Conservation (phyloP, 2,329 filamentous ascomycete species). For the Fusarium stilboides region DNA sequence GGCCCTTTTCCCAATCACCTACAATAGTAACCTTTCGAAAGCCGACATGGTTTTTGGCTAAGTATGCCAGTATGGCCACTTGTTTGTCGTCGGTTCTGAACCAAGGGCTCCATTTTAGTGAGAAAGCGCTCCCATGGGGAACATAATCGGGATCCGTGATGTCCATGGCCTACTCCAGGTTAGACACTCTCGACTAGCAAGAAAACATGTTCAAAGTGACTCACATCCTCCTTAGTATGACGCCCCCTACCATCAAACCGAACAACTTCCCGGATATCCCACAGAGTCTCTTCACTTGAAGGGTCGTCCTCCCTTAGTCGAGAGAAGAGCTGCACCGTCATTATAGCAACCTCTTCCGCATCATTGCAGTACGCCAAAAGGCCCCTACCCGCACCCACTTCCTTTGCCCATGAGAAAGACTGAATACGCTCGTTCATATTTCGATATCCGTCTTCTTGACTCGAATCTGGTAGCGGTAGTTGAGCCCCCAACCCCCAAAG, state of each 20-base stretch:
- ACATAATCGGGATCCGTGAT: conserved; percentile 64
- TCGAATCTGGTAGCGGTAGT: conserved; percentile 63
- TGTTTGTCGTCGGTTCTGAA: conserved; percentile 53
- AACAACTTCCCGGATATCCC: conserved; percentile 66
- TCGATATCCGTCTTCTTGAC: conserved; percentile 49
- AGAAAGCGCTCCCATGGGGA: conserved; percentile 65
- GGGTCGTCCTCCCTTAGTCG: conserved; percentile 37
- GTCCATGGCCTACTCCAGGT: conserved; percentile 49
- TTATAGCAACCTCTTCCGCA: conserved; percentile 64
- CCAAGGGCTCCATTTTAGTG: conserved; percentile 71
- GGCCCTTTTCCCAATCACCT: conserved; percentile 53
- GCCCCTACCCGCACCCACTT: conserved; percentile 58
- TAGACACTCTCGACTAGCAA: conserved; percentile 5
- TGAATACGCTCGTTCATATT: conserved; percentile 63
- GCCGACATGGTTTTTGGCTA: conserved; percentile 67
- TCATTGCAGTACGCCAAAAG: conserved; percentile 69
- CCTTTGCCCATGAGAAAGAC: conserved; percentile 68
- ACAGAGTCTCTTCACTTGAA: conserved; percentile 54
- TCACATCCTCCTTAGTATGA: conserved; percentile 56
- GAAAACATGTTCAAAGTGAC: background rate
- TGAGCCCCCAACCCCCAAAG: conserved; percentile 71
- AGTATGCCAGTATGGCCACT: conserved; percentile 65
- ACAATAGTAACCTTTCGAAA: conserved; percentile 66
- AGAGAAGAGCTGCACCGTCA: conserved; percentile 62
- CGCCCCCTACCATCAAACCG: conserved; percentile 65